A percentile compares a stretch with the other conserved stretches of the same genome.
Evolutionary conservation across 306 rosid species (phyloP).

Genomic region (Acacia melanoxylon): DNA sequence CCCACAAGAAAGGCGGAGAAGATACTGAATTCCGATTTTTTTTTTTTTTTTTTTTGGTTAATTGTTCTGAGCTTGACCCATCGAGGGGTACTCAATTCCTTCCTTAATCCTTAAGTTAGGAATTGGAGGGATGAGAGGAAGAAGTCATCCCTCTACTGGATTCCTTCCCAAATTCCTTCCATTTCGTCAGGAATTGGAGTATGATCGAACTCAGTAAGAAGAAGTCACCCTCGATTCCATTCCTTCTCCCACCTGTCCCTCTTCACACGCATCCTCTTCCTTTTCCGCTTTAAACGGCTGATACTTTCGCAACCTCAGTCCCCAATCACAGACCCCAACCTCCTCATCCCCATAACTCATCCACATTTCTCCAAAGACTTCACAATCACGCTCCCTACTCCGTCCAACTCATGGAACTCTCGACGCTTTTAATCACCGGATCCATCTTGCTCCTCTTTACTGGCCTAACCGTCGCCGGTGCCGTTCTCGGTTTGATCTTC

Average conservation of each 20-base stretch:
- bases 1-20: too few species aligned
- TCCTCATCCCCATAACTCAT: background rate
- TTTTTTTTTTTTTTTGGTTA: too few species aligned
- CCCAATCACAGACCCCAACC: constrained; percentile 28
- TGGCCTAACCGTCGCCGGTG: constrained; percentile 47
- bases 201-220: too few species aligned
- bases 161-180: too few species aligned
- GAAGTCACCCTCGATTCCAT: too few species aligned
- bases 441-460: constrained; percentile 56
- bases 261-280: background rate
- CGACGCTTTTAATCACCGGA: constrained; percentile 53
- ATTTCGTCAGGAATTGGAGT: too few species aligned
- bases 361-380: constrained; percentile 45
- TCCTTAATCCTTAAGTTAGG: too few species aligned
- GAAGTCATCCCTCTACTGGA: too few species aligned
- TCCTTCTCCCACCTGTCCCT: constrained; percentile 37
- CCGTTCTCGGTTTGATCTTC: constrained; percentile 42
- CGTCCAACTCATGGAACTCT: constrained; percentile 57
- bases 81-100: too few species aligned
- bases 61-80: too few species aligned
- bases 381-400: constrained; percentile 60
- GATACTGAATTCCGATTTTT: too few species aligned
- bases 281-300: constrained; percentile 31
- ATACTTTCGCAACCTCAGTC: constrained; percentile 36
- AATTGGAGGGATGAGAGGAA: too few species aligned